A percentile compares a stretch with the other conserved stretches of the same genome.
Evolutionary conservation across 1,284 basidiomycete species (phyloP).

Genomic region (Amylostereum chailletii): DNA sequence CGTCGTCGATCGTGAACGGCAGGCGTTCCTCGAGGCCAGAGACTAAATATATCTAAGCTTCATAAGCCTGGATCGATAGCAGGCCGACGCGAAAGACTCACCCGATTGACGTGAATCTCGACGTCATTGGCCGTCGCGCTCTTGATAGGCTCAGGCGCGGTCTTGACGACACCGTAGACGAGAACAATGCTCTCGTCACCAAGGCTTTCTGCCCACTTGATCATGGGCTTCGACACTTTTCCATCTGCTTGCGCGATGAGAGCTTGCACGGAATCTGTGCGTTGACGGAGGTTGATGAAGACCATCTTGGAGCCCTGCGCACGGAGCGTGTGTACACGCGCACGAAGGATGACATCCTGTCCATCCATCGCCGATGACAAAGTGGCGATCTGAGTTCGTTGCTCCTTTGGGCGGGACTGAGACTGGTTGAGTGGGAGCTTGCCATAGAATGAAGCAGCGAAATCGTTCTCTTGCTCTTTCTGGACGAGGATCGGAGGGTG

Average conservation of each 20-base stretch:
- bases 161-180: conserved; percentile 78
- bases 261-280: conserved; percentile 85
- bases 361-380: conserved; percentile 66
- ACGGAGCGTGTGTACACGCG: conserved; percentile 87
- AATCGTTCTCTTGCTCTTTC: conserved; percentile 49
- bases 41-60: conserved; percentile 67
- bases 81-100: conserved; percentile 22
- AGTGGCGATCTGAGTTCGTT: conserved; percentile 52
- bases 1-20: conserved; percentile 93
- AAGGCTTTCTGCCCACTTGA: conserved; percentile 83
- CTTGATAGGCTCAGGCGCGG: conserved; percentile 84
- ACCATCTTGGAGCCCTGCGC: conserved; percentile 92
- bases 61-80: neutral
- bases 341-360: conserved; percentile 80
- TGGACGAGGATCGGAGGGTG: conserved; percentile 4
- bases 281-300: conserved; percentile 89
- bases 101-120: conserved; percentile 83
- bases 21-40: conserved; percentile 71
- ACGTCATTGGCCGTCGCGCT: conserved; percentile 85
- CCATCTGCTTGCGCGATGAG: conserved; percentile 71
- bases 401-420: conserved; percentile 52
- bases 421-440: conserved; percentile 90
- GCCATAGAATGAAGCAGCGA: conserved; percentile 83
- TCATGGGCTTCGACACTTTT: conserved; percentile 95
- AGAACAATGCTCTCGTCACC: conserved; percentile 88